Conservation (phyloP, 139 green algal genomes). For the Chlamydomonas urium region DNA sequence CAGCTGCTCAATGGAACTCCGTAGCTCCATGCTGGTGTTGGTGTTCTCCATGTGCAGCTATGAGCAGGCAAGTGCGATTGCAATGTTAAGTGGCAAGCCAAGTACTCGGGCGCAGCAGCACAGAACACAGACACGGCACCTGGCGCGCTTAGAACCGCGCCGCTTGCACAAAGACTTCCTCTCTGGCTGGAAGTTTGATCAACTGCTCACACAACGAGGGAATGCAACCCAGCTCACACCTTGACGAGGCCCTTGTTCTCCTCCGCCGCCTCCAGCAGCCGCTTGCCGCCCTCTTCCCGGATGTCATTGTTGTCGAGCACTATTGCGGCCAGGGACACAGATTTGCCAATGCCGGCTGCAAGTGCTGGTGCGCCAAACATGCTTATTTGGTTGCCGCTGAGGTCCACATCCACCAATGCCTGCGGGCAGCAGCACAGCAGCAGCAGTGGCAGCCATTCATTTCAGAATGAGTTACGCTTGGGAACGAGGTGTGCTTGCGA, state of each 20-base stretch:
- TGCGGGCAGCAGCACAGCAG: no score
- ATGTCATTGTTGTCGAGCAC: slow-evolving; percentile 50
- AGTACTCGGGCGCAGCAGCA: neutral
- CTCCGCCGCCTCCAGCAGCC: slow-evolving; percentile 19
- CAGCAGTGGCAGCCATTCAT: no score
- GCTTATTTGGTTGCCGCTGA: slow-evolving; percentile 45
- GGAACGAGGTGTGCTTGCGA: no score
- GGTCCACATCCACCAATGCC: slow-evolving; percentile 43
- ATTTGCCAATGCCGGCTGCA: slow-evolving; percentile 26
- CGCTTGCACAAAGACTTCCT: no score
- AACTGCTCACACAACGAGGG: neutral
- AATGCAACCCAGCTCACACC: neutral
- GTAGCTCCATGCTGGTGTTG: slow-evolving; percentile 20
- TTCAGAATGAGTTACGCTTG: no score
- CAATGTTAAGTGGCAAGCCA: neutral
- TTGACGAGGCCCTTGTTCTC: slow-evolving; percentile 4
- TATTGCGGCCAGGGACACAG: slow-evolving; percentile 30
- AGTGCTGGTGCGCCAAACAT: slow-evolving; percentile 24
- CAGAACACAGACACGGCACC: no score
- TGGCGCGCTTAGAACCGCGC: no score
- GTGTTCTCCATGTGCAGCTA: slow-evolving; percentile 38
- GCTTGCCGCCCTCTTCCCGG: slow-evolving; percentile 27
- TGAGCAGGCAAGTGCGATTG: neutral
- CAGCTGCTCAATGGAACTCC: slow-evolving; percentile 18
- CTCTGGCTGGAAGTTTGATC: no score